A percentile compares a stretch with the other conserved stretches of the same genome.
phyloP scores from a whole-genome alignment of 208 protist species.

The Strigomonas culicis region DNA sequence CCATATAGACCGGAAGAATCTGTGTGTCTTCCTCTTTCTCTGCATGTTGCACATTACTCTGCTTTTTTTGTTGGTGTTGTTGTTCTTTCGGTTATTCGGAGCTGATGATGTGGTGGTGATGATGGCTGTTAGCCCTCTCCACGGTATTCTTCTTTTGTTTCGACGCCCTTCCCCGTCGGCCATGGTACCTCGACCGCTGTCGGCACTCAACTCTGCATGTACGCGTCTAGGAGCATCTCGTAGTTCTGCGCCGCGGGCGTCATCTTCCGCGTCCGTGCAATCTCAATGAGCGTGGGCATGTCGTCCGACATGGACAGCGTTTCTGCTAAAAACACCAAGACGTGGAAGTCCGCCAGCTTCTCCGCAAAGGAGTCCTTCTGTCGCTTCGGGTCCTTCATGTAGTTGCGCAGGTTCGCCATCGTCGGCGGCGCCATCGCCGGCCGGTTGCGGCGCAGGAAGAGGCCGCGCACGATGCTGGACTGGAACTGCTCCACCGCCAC shows the following conservation, averaged over 20 bases:
- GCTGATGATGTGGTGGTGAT: too few species aligned
- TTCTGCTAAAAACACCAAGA: constrained; percentile 84
- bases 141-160: neutral
- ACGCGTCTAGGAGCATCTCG: constrained; percentile 37
- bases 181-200: too few species aligned
- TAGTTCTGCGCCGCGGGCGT: constrained; percentile 42
- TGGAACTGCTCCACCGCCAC: constrained; percentile 84
- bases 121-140: too few species aligned
- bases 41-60: too few species aligned
- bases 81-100: neutral
- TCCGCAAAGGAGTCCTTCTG: constrained; percentile 48
- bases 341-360: constrained; percentile 88
- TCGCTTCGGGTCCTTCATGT: constrained; percentile 78
- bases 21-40: too few species aligned
- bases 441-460: constrained; percentile 82
- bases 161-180: too few species aligned
- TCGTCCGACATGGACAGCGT: constrained; percentile 57
- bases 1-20: too few species aligned
- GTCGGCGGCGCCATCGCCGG: constrained; percentile 77
- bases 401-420: constrained; percentile 65
- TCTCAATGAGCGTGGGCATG: constrained; percentile 42
- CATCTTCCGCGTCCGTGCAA: constrained; percentile 35
- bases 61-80: neutral
- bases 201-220: constrained; percentile 27
- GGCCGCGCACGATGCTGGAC: constrained; percentile 61